Evolutionary conservation across 2,329 filamentous ascomycete genomes (phyloP).

Genomic region (Biscogniauxia mediterranea): DNA sequence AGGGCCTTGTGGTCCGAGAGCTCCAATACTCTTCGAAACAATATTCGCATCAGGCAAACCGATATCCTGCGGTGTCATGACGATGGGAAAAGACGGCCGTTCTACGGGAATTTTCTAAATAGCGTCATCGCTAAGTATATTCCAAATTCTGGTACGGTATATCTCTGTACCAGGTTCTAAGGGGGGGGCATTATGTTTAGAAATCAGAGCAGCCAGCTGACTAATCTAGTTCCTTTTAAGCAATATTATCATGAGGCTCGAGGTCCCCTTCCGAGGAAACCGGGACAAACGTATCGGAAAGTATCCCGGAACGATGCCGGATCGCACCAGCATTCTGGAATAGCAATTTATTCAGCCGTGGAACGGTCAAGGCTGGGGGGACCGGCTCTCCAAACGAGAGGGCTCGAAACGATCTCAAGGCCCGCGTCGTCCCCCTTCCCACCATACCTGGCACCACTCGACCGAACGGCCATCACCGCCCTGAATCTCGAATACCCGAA

Average conservation of each 20-base stretch:
- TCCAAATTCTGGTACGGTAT: background rate
- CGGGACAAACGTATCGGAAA: background rate
- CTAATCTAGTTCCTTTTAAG: background rate
- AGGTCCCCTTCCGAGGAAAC: background rate
- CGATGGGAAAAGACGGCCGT: background rate
- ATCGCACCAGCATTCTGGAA: background rate
- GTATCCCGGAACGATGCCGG: background rate
- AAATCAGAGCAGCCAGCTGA: background rate
- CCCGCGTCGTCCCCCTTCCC: background rate
- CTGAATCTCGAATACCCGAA: background rate
- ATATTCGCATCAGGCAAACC: background rate
- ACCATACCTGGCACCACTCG: background rate
- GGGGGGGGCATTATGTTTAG: background rate
- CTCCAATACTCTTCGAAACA: background rate
- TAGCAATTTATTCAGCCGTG: background rate
- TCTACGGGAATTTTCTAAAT: background rate
- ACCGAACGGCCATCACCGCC: background rate
- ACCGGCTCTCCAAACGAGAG: background rate
- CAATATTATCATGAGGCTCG: background rate
- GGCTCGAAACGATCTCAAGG: background rate
- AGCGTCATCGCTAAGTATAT: background rate
- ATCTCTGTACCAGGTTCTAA: background rate
- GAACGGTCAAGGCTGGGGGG: background rate
- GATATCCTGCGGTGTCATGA: background rate
- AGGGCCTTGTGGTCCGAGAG: background rate